Percentiles rank a stretch among this genome's conserved stretches.
Evolutionary conservation across 148 eudicot species (phyloP).

Genomic region (Persicaria maculosa): DNA sequence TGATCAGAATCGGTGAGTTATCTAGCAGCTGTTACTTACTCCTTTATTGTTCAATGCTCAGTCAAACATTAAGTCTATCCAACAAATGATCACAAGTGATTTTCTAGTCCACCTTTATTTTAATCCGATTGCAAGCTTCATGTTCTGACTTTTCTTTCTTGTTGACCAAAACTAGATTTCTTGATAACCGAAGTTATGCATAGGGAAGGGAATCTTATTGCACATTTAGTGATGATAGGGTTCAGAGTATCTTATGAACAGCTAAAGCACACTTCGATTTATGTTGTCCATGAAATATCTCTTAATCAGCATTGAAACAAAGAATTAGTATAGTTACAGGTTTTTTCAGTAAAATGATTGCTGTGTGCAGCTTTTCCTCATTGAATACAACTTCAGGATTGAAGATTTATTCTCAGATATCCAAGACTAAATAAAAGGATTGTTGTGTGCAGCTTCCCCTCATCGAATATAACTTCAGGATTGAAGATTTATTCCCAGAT

Average conservation of each 20-base stretch:
- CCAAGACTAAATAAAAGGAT: slow-evolving; percentile 12
- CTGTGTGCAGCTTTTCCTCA: too few species aligned
- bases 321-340: neutral
- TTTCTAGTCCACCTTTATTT: slow-evolving; percentile 1
- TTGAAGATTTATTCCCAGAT: slow-evolving; percentile 64
- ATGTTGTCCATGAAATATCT: neutral
- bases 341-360: too few species aligned
- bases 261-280: slow-evolving; percentile 29
- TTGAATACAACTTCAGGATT: too few species aligned
- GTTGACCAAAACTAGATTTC: slow-evolving; percentile 42
- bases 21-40: too few species aligned
- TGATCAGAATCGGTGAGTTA: too few species aligned
- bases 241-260: slow-evolving; percentile 82
- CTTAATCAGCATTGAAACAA: neutral
- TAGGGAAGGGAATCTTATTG: slow-evolving; percentile 90
- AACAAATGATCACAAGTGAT: slow-evolving; percentile 69
- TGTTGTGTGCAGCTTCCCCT: slow-evolving; percentile 54
- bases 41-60: slow-evolving; percentile 69
- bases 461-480: slow-evolving; percentile 67
- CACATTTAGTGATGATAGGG: slow-evolving; percentile 79
- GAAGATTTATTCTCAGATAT: too few species aligned
- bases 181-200: slow-evolving; percentile 85
- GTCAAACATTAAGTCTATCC: slow-evolving; percentile 62
- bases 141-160: slow-evolving; percentile 18
- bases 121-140: slow-evolving; percentile 3